Conservation (phyloP, 441 rosid genomes). For the Corymbia citriodora region DNA sequence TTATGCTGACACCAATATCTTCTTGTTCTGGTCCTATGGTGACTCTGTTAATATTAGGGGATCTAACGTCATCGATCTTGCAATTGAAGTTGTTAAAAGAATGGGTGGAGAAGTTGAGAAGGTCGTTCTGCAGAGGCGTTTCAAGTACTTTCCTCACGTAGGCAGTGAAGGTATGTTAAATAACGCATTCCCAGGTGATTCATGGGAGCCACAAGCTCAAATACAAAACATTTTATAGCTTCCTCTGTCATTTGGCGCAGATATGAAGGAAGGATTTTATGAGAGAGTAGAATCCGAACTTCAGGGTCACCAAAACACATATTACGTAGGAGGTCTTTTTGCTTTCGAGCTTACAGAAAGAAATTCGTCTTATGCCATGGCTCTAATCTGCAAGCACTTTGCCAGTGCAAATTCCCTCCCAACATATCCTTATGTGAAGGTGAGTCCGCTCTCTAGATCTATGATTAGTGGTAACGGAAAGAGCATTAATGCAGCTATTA, state of each 20-base stretch:
- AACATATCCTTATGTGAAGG: constrained; percentile 51
- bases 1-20: constrained; percentile 53
- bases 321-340: constrained; percentile 62
- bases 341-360: constrained; percentile 78
- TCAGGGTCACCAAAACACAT: constrained; percentile 55
- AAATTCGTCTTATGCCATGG: constrained; percentile 65
- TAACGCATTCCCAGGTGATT: not conserved
- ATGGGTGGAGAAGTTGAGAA: constrained; percentile 52
- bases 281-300: constrained; percentile 50
- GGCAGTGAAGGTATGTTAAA: constrained; percentile 43
- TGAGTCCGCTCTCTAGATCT: constrained; percentile 7
- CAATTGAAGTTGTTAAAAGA: constrained; percentile 27
- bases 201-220: not conserved
- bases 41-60: constrained; percentile 41
- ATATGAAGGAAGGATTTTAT: constrained; percentile 67
- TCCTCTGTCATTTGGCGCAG: constrained; percentile 24
- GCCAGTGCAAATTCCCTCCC: constrained; percentile 35
- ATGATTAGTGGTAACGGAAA: not conserved
- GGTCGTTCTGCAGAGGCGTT: constrained; percentile 51
- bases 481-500: not conserved
- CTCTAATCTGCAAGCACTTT: constrained; percentile 57
- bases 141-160: constrained; percentile 71
- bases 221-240: constrained; percentile 5
- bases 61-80: constrained; percentile 37
- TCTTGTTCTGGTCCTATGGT: constrained; percentile 73